Conservation (phyloP, 306 rosid genomes). For the Amphicarpaea edgeworthii region DNA sequence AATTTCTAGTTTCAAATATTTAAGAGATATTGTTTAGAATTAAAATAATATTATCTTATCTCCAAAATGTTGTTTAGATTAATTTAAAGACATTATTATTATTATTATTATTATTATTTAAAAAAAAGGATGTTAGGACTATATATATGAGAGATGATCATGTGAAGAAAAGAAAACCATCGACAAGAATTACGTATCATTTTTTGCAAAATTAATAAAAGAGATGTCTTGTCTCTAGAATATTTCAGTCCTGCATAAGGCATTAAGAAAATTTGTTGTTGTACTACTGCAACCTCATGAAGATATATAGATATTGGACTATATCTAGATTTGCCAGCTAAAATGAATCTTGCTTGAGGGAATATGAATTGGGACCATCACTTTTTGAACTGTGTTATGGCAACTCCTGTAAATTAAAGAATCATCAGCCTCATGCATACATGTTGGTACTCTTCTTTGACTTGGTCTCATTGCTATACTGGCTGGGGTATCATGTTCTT, state of each 20-base stretch:
- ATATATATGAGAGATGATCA: too few species aligned
- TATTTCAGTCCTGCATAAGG: background rate
- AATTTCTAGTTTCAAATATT: too few species aligned
- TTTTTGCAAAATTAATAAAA: background rate
- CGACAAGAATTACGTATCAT: background rate
- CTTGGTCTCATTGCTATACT: conserved; percentile 8
- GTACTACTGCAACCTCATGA: too few species aligned
- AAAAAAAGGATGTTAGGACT: too few species aligned
- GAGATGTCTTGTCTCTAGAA: background rate
- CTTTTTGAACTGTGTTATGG: background rate
- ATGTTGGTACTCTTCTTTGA: background rate
- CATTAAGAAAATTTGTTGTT: background rate
- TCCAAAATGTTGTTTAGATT: too few species aligned
- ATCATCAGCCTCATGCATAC: background rate
- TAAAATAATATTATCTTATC: too few species aligned
- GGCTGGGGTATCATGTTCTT: background rate
- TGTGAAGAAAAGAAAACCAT: too few species aligned
- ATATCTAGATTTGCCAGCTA: too few species aligned
- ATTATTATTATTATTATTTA: too few species aligned
- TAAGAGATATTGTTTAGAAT: too few species aligned
- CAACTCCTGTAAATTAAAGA: background rate
- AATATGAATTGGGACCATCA: conserved; percentile 3
- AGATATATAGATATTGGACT: too few species aligned
- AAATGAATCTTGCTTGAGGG: conserved; percentile 8
- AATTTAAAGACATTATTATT: too few species aligned